Base-by-base conservation (phyloP, 164 flowering plant genomes). In the Tetrastigma voinierianum region DNA sequence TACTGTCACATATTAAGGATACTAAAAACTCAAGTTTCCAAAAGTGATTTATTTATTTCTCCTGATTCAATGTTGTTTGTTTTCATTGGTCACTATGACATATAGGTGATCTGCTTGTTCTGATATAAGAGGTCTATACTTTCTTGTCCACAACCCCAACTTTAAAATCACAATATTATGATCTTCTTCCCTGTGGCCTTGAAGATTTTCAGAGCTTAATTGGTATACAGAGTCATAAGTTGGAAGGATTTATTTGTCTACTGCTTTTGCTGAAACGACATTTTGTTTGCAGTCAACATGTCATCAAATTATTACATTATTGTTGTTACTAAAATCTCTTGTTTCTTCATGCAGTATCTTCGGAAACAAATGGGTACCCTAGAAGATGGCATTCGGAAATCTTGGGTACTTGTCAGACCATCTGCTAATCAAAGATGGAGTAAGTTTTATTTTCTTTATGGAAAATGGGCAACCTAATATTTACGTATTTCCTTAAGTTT, bases 321-420 rank as follows among this genome's bases (percentile, higher is more conserved):
- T 56, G 18, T 19, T 18, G 18, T 72, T 32, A 24, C 10, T 52
- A 44, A 23, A 43, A 2, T 4, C 60, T 49, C 8, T 58, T 59
- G 10, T 43, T 70, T 44, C 24, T 57, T 48, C 57, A 8, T 83
- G 81, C 89, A 93, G 96, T 93, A 87, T 71, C 78, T 87, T 72
- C 78, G 79, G 67, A 76, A 77, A 74, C 91, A 93, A 77, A 71
- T 83, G 54, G 70, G 66, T 46, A 20, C 48, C 10, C 73, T 90
- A 48, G 96, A 90, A 78, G 96, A 86, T 61, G 76, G 86, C 64
- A 84, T 90, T 45, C 81, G 83, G 69, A 83, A 82, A 52, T 79
- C 88, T 24, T 93, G 96, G 96, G 78, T 72, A 32, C 72, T 65
- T 75, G 78, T 80, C 45, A 69, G 61, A 68, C 67, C 72, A 49